Evolutionary conservation across 2,329 filamentous ascomycete genomes (phyloP).

Genomic region (Colletotrichum lupini): DNA sequence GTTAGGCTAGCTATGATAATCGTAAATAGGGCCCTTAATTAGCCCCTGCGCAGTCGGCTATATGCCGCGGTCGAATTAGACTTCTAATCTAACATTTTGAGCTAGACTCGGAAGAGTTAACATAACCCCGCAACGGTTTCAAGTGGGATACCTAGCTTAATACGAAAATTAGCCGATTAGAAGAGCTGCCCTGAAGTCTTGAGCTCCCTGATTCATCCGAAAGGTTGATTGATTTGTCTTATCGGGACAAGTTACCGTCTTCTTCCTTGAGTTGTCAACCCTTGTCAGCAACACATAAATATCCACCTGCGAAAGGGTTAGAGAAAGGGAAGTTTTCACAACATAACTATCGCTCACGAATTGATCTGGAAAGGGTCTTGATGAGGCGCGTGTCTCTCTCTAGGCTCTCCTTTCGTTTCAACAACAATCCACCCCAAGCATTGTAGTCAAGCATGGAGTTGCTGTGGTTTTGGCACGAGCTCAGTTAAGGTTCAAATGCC

Average conservation of each 20-base stretch:
- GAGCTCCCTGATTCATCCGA: background rate
- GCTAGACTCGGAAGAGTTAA: background rate
- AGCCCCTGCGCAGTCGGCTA: too few relatives aligned
- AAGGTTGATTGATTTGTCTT: background rate
- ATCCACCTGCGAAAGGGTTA: background rate
- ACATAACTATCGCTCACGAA: background rate
- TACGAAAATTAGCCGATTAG: background rate
- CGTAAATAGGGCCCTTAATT: too few relatives aligned
- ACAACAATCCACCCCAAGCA: too few relatives aligned
- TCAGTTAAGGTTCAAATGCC: background rate
- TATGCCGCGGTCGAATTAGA: too few relatives aligned
- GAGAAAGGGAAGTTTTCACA: background rate
- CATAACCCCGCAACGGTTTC: background rate
- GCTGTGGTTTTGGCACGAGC: background rate
- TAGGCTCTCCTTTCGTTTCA: background rate
- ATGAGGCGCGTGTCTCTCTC: background rate
- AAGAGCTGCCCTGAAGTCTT: background rate
- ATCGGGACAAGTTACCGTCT: background rate
- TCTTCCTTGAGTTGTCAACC: background rate
- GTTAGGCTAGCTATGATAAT: too few relatives aligned
- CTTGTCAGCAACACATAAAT: background rate
- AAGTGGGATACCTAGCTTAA: background rate
- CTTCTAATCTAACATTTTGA: too few relatives aligned
- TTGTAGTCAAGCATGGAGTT: background rate
- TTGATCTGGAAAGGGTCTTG: background rate